Base-by-base conservation (phyloP, 2,329 filamentous ascomycete genomes). In the Hypomyces perniciosus region DNA sequence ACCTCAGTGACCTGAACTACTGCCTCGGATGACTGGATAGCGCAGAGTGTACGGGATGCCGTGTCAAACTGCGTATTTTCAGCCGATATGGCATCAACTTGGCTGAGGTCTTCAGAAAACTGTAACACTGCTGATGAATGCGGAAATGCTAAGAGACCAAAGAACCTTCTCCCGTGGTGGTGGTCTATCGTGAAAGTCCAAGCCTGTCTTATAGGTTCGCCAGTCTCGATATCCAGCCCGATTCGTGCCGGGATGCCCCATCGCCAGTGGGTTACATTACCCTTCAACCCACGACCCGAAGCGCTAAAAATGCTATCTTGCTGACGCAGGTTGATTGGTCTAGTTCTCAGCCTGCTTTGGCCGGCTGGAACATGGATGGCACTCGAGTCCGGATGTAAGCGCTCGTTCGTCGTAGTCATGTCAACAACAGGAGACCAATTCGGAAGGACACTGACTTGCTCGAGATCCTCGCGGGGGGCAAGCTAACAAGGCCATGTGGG, bases 181-280 rank as follows among this genome's bases (percentile, higher is more conserved):
- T 52, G 50, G 5, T 62, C 55, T 8, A 60, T 51, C 6, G 59
- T 65, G 31, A 84, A 72, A 9, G 76, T 68, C 80, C 81, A 85
- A 12, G 72, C 75, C 44, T 75, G 70, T 46, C 72, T 75, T 31
- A 81, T 72, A 2, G 72, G 70, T 6, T 70, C 68, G 6, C 68
- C 69, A 40, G 73, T 76, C 26, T 79, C 75, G 8, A 83, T 69
- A 26, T 82, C 77, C 5, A 81, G 60, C 1, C 79, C 81, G 56
- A 88, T 80, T 50, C 78, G 81, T 13, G 85, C 88, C 60, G 86
- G 81, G 29, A 88, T 69, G 4, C 88, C 88, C 64, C 82, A 75
- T 55, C 86, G 79, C 54, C 88, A 74, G 61, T 92, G 86, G 3
- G 81, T 80, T 27, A 92, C 71, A 6, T 78, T 77, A 8, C 86